phyloP scores from a whole-genome alignment of 257 asterid species.

The Phtheirospermum japonicum region DNA sequence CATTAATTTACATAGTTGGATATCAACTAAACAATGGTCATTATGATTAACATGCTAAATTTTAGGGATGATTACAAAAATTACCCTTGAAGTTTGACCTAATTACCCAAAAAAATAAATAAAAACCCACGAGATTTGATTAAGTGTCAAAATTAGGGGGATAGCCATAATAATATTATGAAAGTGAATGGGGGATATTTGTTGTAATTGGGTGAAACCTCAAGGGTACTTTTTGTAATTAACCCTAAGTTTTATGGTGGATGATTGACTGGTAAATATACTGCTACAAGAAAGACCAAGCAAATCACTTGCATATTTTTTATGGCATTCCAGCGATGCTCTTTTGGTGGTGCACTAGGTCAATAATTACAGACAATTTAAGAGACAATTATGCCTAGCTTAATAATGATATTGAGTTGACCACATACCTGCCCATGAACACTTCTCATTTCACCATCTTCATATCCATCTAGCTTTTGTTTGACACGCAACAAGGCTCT shows the following conservation, averaged over 20 bases:
- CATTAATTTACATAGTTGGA: neutral
- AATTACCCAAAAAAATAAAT: neutral
- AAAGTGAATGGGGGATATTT: too few species aligned
- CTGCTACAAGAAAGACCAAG: too few species aligned
- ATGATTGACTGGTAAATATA: too few species aligned
- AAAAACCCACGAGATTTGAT: neutral
- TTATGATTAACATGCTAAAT: neutral
- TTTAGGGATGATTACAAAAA: neutral
- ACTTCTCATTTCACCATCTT: slow-evolving; percentile 97
- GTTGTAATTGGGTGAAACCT: too few species aligned
- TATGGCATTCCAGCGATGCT: too few species aligned
- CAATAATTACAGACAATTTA: too few species aligned
- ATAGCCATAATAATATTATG: too few species aligned
- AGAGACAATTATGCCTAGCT: neutral
- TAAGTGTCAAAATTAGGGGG: too few species aligned
- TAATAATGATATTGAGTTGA: slow-evolving; percentile 10
- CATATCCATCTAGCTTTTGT: slow-evolving; percentile 98
- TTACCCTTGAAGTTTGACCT: neutral
- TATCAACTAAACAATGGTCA: slow-evolving; percentile 1
- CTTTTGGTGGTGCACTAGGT: too few species aligned
- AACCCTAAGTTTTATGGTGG: too few species aligned
- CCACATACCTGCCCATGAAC: slow-evolving; percentile 80
- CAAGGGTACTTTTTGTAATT: too few species aligned
- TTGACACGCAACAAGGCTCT: slow-evolving; percentile 95
- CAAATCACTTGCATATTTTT: too few species aligned